A percentile compares a stretch with the other conserved stretches of the same genome.
These are phyloP conservation scores for Basipetospora chlamydospora DNA, from an alignment of 2,329 filamentous ascomycete genomes.

Conservation along the genomic window DNA sequence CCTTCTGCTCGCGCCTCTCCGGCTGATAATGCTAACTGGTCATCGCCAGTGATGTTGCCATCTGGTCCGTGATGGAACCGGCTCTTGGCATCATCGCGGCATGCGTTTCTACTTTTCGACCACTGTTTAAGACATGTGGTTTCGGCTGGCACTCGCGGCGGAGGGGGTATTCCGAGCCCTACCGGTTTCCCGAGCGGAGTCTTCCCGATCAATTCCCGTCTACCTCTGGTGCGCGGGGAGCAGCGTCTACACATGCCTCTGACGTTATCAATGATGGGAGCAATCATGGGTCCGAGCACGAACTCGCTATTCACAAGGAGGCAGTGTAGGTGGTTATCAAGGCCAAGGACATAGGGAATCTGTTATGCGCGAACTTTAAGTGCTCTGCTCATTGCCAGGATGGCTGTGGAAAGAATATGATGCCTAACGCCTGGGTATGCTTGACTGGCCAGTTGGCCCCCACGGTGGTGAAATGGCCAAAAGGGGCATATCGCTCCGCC, in stretches of 20 bases:
- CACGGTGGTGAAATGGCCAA: too few species aligned
- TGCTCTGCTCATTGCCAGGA: too few species aligned
- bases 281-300: background rate
- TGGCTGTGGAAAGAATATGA: too few species aligned
- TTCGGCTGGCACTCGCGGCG: constrained; percentile 9
- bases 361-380: too few species aligned
- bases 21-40: background rate
- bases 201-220: background rate
- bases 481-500: too few species aligned
- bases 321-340: too few species aligned
- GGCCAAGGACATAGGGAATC: too few species aligned
- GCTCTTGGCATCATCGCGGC: constrained; percentile 19
- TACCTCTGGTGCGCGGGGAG: background rate
- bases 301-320: background rate
- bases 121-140: constrained; percentile 16
- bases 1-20: background rate
- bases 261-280: background rate
- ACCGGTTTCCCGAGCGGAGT: constrained; percentile 4
- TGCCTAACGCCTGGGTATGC: too few species aligned
- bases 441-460: too few species aligned
- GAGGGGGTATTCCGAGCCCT: constrained; percentile 7
- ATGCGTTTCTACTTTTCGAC: constrained; percentile 16
- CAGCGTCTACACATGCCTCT: background rate
- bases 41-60: constrained; percentile 15
- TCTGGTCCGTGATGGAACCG: constrained; percentile 18